These are phyloP conservation scores for Neofusicoccum laricinum DNA, from an alignment of 2,329 filamentous ascomycete genomes.

Conservation along the genomic window DNA sequence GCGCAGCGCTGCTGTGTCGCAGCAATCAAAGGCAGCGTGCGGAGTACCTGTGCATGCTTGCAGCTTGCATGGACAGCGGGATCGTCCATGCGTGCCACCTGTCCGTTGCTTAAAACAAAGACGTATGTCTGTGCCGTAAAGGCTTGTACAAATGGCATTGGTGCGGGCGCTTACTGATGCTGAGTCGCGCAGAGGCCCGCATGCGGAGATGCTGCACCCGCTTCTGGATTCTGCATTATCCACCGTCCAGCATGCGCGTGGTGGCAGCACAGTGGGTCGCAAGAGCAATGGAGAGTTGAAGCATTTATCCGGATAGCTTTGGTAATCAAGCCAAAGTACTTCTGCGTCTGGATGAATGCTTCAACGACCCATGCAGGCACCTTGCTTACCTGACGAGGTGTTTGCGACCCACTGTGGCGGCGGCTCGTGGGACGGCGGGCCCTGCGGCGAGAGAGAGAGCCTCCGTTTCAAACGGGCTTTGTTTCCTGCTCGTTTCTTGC, in stretches of 20 bases:
- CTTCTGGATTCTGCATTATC: not conserved
- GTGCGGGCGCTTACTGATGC: constrained; percentile 9
- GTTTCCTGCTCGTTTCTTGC: not conserved
- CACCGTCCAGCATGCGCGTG: not conserved
- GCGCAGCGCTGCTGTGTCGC: not conserved
- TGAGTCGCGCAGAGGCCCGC: not conserved
- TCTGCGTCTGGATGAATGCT: not conserved
- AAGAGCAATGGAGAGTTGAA: too few species aligned
- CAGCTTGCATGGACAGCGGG: not conserved
- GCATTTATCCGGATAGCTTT: too few species aligned
- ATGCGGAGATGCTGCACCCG: not conserved
- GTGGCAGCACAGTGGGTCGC: not conserved
- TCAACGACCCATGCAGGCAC: too few species aligned
- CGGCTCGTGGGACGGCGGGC: too few species aligned
- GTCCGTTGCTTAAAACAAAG: not conserved
- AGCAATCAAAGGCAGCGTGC: not conserved
- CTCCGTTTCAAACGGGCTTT: not conserved
- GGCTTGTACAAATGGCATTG: not conserved
- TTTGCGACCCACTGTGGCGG: too few species aligned
- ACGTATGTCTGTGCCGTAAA: not conserved
- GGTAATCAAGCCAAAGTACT: too few species aligned
- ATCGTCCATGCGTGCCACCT: constrained; percentile 4
- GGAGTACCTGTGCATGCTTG: not conserved
- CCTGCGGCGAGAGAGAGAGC: not conserved
- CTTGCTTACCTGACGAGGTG: too few species aligned